Evolutionary conservation across 805 yeast genomes (phyloP), one percentile per base, ranked within the genome.

Genomic region (Scheffersomyces lignosus): DNA sequence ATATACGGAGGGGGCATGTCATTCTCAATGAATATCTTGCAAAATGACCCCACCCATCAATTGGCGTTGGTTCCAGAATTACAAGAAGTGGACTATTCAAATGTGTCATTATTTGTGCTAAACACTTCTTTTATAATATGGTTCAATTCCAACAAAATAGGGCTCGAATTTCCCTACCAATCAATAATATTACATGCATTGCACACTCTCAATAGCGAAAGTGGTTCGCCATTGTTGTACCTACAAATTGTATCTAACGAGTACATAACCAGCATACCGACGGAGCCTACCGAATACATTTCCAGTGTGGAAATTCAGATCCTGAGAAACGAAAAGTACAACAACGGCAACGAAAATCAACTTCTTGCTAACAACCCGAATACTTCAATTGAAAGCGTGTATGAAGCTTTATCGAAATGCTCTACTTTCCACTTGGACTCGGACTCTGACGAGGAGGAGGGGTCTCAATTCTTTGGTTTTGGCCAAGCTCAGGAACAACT

Each of bases 1-100:
- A 45, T 71, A n/a, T 59, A 64, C 40, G 70, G 64, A 6, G 74
- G 73, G 4, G 70, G 69, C 3, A 29, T 29, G 5, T 50, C 35
- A 12, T 46, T 40, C 40, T 17, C 12, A 16, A 38, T 47, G 22
- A 30, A 31, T 13, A 20, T 62, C 14, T 27, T 42, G 15, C 36
- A 43, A 20, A 50, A 45, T 25, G 50, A 51, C 27, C 47, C 49
- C 5, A 34, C 31, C 9, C 45, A 43, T 24, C 25, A 34, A 3
- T 33, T 53, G 3, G 26, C 16, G n/a, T 30, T 54, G 15, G 35
- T 30, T 25, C 41, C 50, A 6, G 29, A 24, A 16, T 32, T 52
- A 5, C 24, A 26, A 5, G 13, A 9, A 3, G 38, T 42, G 16
- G 47, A 50, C 29, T 29, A 33, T 22, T 10, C 36, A 3, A 33